A percentile compares a stretch with the other conserved stretches of the same genome.
These are phyloP conservation scores for Botryotinia calthae DNA, from an alignment of 2,329 filamentous ascomycete genomes.

Conservation along the genomic window DNA sequence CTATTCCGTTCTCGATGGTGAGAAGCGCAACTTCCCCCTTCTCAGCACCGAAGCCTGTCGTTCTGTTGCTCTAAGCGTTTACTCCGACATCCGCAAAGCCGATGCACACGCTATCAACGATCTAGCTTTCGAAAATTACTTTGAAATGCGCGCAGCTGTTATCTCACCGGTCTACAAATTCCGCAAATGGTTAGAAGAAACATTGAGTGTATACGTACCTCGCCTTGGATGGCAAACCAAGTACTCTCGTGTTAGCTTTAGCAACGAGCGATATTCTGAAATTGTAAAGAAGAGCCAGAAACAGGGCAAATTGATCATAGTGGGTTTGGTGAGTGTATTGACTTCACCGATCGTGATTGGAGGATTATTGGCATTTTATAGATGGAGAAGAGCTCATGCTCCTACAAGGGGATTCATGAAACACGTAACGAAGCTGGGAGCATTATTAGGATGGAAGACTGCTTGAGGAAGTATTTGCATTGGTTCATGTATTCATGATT, in stretches of 20 bases:
- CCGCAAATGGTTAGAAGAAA: constrained; percentile 85
- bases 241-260: constrained; percentile 89
- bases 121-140: constrained; percentile 84
- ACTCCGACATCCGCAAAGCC: constrained; percentile 68
- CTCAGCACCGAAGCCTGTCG: constrained; percentile 49
- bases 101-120: constrained; percentile 92
- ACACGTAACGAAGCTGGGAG: not conserved
- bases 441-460: constrained; percentile 7
- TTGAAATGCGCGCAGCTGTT: constrained; percentile 89
- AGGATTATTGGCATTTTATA: constrained; percentile 25
- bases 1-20: constrained; percentile 73
- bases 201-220: constrained; percentile 72
- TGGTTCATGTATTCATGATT: not conserved
- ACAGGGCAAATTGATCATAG: constrained; percentile 52
- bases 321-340: constrained; percentile 26
- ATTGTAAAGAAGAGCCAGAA: constrained; percentile 67
- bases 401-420: not conserved
- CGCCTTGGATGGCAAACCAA: constrained; percentile 84
- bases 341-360: constrained; percentile 28
- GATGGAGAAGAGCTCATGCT: constrained; percentile 20
- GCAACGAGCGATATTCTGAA: constrained; percentile 86
- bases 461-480: not conserved
- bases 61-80: constrained; percentile 70
- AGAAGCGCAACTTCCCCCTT: constrained; percentile 46
- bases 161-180: constrained; percentile 73